phyloP scores from a whole-genome alignment of 768 basidiomycete genomes.

The Cystofilobasidium bisporidii region DNA sequence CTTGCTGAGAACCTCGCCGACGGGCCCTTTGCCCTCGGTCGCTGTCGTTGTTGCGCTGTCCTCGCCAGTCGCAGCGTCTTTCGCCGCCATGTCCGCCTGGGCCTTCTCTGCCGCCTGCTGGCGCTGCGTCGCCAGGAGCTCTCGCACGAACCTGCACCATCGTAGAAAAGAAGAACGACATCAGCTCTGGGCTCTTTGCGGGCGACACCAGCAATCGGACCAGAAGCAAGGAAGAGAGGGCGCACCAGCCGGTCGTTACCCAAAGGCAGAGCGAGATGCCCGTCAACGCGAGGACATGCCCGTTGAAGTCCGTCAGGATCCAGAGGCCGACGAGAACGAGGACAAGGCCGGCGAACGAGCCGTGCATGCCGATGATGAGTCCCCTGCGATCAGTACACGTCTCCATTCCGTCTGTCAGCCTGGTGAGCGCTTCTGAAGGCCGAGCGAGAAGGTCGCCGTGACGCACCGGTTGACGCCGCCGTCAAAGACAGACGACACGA shows the following conservation, averaged over 20 bases:
- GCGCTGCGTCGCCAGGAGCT: constrained; percentile 46
- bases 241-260: constrained; percentile 72
- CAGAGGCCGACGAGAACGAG: constrained; percentile 44
- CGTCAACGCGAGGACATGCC: constrained; percentile 60
- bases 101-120: constrained; percentile 10
- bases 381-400: neutral
- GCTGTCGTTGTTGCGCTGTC: neutral
- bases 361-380: constrained; percentile 43
- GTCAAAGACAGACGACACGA: constrained; percentile 58
- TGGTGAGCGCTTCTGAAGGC: too few species aligned
- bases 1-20: constrained; percentile 8
- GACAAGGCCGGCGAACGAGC: constrained; percentile 53
- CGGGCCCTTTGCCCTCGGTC: neutral
- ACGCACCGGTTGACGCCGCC: constrained; percentile 26
- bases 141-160: constrained; percentile 55
- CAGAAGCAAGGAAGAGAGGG: constrained; percentile 8
- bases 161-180: constrained; percentile 17
- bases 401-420: too few species aligned
- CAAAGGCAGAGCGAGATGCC: constrained; percentile 59
- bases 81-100: constrained; percentile 21
- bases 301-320: constrained; percentile 54
- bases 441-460: too few species aligned
- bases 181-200: neutral
- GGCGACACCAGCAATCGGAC: neutral
- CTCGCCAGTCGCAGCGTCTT: too few species aligned